Evolutionary conservation across 257 asterid genomes (phyloP).

Genomic region (Solanum pimpinellifolium): DNA sequence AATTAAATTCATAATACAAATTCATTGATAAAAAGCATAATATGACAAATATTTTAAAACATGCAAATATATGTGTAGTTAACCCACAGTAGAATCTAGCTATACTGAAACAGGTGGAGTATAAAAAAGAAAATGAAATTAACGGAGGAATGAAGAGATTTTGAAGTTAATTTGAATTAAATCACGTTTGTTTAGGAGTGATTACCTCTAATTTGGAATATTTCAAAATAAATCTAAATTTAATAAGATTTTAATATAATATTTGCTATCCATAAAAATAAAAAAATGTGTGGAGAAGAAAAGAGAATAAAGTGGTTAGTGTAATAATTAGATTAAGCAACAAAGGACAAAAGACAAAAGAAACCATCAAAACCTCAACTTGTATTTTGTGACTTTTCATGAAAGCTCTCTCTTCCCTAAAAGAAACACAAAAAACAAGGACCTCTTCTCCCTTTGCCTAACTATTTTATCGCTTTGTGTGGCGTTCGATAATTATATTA

Average conservation of each 20-base stretch:
- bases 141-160: fast-evolving
- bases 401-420: conserved; percentile 23
- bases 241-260: too few species aligned
- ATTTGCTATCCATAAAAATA: fast-evolving
- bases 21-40: background rate
- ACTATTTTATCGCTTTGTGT: fast-evolving
- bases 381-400: conserved; percentile 36
- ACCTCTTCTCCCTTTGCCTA: background rate
- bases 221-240: fast-evolving
- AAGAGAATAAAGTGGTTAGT: background rate
- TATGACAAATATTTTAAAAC: background rate
- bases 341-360: conserved; percentile 6
- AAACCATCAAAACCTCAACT: conserved; percentile 28
- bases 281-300: too few species aligned
- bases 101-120: background rate
- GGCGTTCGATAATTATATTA: background rate
- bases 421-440: conserved; percentile 31
- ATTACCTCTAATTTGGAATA: too few species aligned
- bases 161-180: too few species aligned
- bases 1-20: background rate
- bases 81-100: background rate
- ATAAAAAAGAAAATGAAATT: too few species aligned
- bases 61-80: background rate
- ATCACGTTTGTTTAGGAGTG: too few species aligned
- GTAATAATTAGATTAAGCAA: background rate